phyloP scores from a whole-genome alignment of 1,284 basidiomycete genomes.

The Trametes hirsuta region DNA sequence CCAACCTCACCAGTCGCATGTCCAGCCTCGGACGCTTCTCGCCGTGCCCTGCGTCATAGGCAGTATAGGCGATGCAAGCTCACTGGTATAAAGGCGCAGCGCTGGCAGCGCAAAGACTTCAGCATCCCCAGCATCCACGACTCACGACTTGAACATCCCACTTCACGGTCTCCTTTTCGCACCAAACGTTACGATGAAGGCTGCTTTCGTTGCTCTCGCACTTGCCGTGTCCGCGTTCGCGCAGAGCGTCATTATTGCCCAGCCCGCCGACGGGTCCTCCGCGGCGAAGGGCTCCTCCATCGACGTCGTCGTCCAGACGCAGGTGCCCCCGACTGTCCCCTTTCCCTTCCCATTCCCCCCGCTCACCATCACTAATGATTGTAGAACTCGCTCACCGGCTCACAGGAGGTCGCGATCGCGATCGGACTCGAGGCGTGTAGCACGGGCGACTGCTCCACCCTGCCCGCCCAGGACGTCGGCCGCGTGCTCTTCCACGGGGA shows the following conservation, averaged over 20 bases:
- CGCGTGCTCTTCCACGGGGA: slow-evolving; percentile 45
- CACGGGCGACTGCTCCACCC: slow-evolving; percentile 27
- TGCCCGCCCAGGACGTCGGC: slow-evolving; percentile 37
- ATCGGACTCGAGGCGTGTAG: slow-evolving; percentile 35
- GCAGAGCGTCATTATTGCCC: slow-evolving; percentile 41
- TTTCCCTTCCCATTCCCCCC: background rate
- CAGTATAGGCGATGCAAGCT: no score
- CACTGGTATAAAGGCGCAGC: no score
- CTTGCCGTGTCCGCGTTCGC: slow-evolving; percentile 34
- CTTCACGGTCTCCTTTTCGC: background rate
- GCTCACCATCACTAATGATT: background rate
- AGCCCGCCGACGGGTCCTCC: slow-evolving; percentile 35
- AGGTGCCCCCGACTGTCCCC: slow-evolving; percentile 33
- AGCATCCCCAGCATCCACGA: background rate
- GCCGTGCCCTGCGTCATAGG: no score
- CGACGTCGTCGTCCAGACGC: slow-evolving; percentile 43
- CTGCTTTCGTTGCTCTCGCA: slow-evolving; percentile 20
- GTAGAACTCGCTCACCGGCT: slow-evolving; percentile 39
- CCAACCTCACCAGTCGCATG: no score
- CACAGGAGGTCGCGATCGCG: slow-evolving; percentile 44
- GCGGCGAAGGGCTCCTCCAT: slow-evolving; percentile 38
- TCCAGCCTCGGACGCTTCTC: no score
- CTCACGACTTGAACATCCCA: background rate
- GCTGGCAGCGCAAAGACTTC: no score
- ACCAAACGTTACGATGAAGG: slow-evolving; percentile 15